phyloP scores from a whole-genome alignment of 78 protist genomes.

The Speleostelium caveatum region DNA sequence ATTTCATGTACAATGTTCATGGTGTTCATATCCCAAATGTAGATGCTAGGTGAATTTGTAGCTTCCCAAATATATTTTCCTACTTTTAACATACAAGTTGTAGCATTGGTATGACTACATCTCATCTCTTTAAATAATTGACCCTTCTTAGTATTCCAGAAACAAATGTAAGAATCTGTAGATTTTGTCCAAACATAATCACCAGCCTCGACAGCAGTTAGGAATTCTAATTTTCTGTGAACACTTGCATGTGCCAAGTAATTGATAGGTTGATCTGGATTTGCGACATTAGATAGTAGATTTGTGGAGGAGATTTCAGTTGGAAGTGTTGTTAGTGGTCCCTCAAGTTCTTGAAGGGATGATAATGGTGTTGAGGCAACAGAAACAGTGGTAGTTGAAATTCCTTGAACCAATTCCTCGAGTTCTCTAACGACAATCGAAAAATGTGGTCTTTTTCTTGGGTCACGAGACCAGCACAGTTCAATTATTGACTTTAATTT shows the following conservation, averaged over 20 bases:
- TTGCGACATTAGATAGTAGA: background rate
- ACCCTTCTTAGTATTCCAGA: conserved; percentile 73
- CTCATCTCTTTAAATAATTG: conserved; percentile 21
- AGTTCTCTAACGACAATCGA: conserved; percentile 30
- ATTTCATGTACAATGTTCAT: conserved; percentile 51
- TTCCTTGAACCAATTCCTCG: conserved; percentile 28
- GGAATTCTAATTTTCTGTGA: conserved; percentile 51
- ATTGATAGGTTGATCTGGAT: conserved; percentile 39
- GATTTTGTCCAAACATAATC: conserved; percentile 74
- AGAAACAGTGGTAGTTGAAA: background rate
- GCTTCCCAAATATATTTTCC: conserved; percentile 65
- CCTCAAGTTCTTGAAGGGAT: background rate
- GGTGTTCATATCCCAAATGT: conserved; percentile 74
- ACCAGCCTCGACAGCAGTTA: conserved; percentile 71
- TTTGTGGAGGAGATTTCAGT: background rate
- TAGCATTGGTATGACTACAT: conserved; percentile 41
- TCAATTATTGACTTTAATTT: conserved; percentile 41
- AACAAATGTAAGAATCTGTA: conserved; percentile 23
- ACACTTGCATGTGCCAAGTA: conserved; percentile 19
- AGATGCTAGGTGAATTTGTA: background rate
- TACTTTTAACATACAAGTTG: conserved; percentile 26
- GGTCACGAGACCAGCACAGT: conserved; percentile 68
- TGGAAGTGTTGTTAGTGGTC: conserved; percentile 8
- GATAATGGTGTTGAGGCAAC: background rate
- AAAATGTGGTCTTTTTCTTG: conserved; percentile 55